phyloP scores from a whole-genome alignment of 495 filamentous ascomycete genomes.

The Rhizodiscina lignyota region DNA sequence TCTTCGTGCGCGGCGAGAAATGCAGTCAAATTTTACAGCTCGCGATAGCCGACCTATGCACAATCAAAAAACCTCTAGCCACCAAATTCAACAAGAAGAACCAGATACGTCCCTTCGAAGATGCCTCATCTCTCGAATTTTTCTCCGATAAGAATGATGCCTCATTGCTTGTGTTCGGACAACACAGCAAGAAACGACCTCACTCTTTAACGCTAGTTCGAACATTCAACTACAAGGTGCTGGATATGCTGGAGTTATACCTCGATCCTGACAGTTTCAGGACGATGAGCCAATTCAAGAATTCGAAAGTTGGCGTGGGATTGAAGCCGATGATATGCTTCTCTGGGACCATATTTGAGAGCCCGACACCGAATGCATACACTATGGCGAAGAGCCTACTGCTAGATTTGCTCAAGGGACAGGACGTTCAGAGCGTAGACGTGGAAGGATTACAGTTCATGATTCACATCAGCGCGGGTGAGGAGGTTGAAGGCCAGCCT shows the following conservation, averaged over 20 bases:
- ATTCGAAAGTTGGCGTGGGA: conserved; percentile 62
- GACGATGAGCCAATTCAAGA: conserved; percentile 61
- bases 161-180: conserved; percentile 60
- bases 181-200: conserved; percentile 81
- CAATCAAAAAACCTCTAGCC: conserved; percentile 59
- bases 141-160: conserved; percentile 92
- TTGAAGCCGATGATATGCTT: conserved; percentile 80
- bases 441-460: conserved; percentile 88
- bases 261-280: conserved; percentile 52
- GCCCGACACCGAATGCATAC: conserved; percentile 52
- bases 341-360: conserved; percentile 70
- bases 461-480: conserved; percentile 61
- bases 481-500: conserved; percentile 38
- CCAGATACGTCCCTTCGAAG: conserved; percentile 83
- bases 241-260: conserved; percentile 85
- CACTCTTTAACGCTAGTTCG: conserved; percentile 73
- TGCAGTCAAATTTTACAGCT: conserved; percentile 64
- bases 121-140: conserved; percentile 71
- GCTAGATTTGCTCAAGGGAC: conserved; percentile 77
- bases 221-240: conserved; percentile 64
- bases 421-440: conserved; percentile 60
- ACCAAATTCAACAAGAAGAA: conserved; percentile 95
- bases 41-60: conserved; percentile 64
- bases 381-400: conserved; percentile 75
- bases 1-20: conserved; percentile 72